These are phyloP conservation scores for Stagonosporopsis vannaccii DNA, from an alignment of 2,329 filamentous ascomycete genomes.

Conservation along the genomic window DNA sequence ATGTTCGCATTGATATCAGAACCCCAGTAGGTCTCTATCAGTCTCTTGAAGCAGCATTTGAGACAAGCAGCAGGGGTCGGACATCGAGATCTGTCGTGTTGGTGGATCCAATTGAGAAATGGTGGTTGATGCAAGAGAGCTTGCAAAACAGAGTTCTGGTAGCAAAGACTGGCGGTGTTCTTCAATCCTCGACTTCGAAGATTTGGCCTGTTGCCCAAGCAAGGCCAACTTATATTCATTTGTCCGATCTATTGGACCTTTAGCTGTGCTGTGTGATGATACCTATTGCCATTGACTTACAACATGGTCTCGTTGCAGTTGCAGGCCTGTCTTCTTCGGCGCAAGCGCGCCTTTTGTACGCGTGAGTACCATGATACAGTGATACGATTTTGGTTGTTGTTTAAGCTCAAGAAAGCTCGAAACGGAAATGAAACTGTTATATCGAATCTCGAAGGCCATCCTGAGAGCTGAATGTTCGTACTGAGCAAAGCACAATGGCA, in stretches of 20 bases:
- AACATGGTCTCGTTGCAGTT: background rate
- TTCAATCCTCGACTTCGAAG: background rate
- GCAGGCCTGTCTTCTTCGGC: background rate
- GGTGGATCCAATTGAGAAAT: background rate
- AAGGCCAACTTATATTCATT: background rate
- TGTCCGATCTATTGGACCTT: background rate
- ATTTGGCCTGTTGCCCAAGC: background rate
- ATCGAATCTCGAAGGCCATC: background rate
- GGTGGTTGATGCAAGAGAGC: background rate
- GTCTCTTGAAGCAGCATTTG: background rate
- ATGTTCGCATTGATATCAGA: background rate
- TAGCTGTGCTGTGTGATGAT: background rate
- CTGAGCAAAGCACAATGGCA: background rate
- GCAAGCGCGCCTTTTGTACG: background rate
- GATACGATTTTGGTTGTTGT: background rate
- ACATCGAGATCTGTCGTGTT: background rate
- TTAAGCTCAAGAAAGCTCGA: background rate
- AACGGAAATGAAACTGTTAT: background rate
- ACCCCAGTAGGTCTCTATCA: background rate
- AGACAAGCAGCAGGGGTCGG: background rate
- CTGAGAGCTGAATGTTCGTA: background rate
- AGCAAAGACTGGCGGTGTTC: background rate
- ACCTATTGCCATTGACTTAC: background rate
- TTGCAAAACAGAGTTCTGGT: background rate
- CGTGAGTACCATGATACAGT: background rate